These are phyloP conservation scores for Chloropicon primus DNA, from an alignment of 139 green algal genomes.

Conservation along the genomic window DNA sequence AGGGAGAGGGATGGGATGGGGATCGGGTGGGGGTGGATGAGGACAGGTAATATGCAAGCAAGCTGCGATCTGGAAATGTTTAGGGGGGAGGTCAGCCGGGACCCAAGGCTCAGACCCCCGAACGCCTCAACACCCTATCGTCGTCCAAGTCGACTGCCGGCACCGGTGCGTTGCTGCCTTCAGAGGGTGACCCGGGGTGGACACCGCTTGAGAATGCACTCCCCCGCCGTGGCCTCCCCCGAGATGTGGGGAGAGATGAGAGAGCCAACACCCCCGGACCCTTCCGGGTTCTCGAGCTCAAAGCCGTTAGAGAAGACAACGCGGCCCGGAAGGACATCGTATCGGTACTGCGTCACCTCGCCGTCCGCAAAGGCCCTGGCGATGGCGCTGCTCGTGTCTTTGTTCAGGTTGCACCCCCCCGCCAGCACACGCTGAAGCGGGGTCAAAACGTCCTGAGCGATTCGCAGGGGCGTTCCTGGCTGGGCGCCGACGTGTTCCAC, in stretches of 20 bases:
- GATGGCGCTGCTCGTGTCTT: constrained; percentile 5
- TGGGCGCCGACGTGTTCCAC: constrained; percentile 17
- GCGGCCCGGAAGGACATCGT: background rate
- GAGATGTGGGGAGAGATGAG: background rate
- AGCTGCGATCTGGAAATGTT: too few relatives aligned
- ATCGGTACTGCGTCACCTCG: background rate
- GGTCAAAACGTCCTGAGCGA: constrained; percentile 7
- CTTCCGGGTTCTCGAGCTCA: background rate
- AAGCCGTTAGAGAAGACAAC: background rate
- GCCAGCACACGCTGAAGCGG: constrained; percentile 15
- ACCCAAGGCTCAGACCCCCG: too few relatives aligned
- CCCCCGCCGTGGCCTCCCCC: background rate
- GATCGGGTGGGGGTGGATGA: too few relatives aligned
- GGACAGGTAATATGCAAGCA: too few relatives aligned
- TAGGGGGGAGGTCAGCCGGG: too few relatives aligned
- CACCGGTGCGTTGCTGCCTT: too few relatives aligned
- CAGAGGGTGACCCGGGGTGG: too few relatives aligned
- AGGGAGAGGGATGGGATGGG: too few relatives aligned
- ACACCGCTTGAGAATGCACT: background rate
- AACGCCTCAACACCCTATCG: too few relatives aligned
- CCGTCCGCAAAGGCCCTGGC: background rate
- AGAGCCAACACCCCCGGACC: too few relatives aligned
- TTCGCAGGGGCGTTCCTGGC: background rate
- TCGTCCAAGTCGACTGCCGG: too few relatives aligned
- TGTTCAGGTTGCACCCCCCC: constrained; percentile 19